Percentiles rank a stretch among this genome's conserved stretches.
Conservation (phyloP, 495 filamentous ascomycete genomes). For the Talaromyces liani region DNA sequence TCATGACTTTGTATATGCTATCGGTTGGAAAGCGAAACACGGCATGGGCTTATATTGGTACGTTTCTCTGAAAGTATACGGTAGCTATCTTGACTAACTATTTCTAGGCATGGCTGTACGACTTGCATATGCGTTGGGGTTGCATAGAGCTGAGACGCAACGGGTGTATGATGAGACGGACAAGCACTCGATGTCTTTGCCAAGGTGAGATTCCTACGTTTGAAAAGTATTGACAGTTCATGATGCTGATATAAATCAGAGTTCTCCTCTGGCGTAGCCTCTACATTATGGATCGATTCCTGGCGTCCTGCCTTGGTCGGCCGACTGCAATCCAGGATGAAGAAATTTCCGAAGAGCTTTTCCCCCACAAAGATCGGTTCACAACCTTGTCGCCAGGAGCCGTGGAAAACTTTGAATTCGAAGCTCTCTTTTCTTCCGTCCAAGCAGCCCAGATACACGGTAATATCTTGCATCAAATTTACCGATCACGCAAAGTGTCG, state of each 20-base stretch:
- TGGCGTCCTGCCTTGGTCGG: conserved; percentile 50
- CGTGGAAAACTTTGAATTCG: conserved; percentile 7
- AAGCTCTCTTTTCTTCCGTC: conserved; percentile 5
- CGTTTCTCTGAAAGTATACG: conserved; percentile 11
- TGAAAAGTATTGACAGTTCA: conserved; percentile 29
- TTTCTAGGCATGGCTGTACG: conserved; percentile 53
- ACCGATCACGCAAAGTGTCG: conserved; percentile 9
- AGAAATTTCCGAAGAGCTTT: conserved; percentile 46
- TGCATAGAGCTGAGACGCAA: conserved; percentile 56
- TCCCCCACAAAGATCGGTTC: conserved; percentile 11
- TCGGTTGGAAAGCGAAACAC: conserved; percentile 49
- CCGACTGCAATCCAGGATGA: conserved; percentile 55
- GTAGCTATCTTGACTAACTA: conserved; percentile 9
- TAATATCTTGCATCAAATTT: conserved; percentile 7
- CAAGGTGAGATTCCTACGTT: background rate
- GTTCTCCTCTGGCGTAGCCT: conserved; percentile 53
- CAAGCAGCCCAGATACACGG: conserved; percentile 5
- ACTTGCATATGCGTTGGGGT: conserved; percentile 50
- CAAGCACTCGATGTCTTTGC: conserved; percentile 3
- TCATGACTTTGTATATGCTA: conserved; percentile 57
- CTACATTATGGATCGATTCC: conserved; percentile 55
- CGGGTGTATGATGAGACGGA: conserved; percentile 6
- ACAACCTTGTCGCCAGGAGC: background rate
- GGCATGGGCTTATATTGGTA: conserved; percentile 52
- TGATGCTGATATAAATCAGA: conserved; percentile 18